Evolutionary conservation across 2,329 filamentous ascomycete genomes (phyloP), one percentile per base, ranked within the genome.

Genomic region (Clonostachys rosea): DNA sequence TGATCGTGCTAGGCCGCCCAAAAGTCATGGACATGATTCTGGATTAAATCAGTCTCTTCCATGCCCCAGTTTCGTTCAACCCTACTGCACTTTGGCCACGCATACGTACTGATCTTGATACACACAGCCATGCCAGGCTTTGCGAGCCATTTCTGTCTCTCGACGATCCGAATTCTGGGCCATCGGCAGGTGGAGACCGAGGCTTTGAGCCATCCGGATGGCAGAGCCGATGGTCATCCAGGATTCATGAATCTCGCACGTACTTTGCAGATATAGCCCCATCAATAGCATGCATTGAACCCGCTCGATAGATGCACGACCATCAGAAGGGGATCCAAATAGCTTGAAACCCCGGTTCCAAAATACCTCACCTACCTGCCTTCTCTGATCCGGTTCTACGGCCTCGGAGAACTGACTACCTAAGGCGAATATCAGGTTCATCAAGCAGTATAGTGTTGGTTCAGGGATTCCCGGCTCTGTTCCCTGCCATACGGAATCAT

Each of bases 191-290:
- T 76, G 70, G 24, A 75, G 55, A 0, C 71, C 73, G 4, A 76
- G 47, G 0, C 71, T 69, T 44, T 75, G 70, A 0, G 74, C 73
- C 16, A 68, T 74, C 2, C 72, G 61, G n/a, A 75, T 66, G 0
- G 71, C 71, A 3, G 70, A 59, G 0, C 73, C 73, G 1, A 71
- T 67, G 5, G 71, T 65, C 56, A 75, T 74, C 74, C 73, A 76
- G 2, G 69, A 75, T 48, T 73, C 67, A 48, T 75, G 68, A 0
- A 69, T 66, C 5, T 67, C 66, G 14, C 71, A 67, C 0, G 73
- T 75, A 40, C 73, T 72, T 40, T 76, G 73, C 0, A 76, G 55
- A 49, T 75, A 76, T 40, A 74, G 72, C 8, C 67, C 69, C 51
- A 73, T 71, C 5, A 76, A 57, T 1, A 76, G 53, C 1, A 75